These are phyloP conservation scores for Fusarium sp. DNA, from an alignment of 2,329 filamentous ascomycete species.

Conservation along the genomic window DNA sequence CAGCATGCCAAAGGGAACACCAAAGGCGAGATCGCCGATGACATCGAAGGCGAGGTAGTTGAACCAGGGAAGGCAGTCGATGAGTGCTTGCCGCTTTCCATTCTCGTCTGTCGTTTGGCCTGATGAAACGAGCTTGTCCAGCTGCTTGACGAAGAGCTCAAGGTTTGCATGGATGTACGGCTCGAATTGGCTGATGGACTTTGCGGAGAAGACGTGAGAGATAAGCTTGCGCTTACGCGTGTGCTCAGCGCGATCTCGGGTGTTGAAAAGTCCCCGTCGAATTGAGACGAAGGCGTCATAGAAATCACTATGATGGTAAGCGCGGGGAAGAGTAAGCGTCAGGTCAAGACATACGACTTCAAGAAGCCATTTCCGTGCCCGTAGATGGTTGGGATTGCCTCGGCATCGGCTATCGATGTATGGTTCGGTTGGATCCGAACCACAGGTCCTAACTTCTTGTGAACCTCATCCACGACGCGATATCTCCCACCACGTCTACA, in stretches of 20 bases:
- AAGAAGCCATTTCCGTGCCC: constrained; percentile 84
- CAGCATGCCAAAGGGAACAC: constrained; percentile 76
- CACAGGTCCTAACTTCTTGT: constrained; percentile 83
- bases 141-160: constrained; percentile 79
- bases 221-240: constrained; percentile 91
- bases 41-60: constrained; percentile 70
- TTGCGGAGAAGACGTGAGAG: constrained; percentile 87
- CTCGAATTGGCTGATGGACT: constrained; percentile 87
- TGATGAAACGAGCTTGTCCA: constrained; percentile 73
- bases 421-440: constrained; percentile 89
- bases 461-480: constrained; percentile 76
- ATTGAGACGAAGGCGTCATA: constrained; percentile 95
- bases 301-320: constrained; percentile 73
- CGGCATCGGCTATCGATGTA: constrained; percentile 83
- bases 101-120: constrained; percentile 67
- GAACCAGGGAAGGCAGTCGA: constrained; percentile 85
- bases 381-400: constrained; percentile 83
- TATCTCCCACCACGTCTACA: constrained; percentile 77
- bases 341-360: constrained; percentile 69
- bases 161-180: constrained; percentile 89
- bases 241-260: constrained; percentile 84
- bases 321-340: rapidly evolving
- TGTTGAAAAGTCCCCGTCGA: constrained; percentile 89
- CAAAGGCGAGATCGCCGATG: constrained; percentile 66
- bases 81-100: constrained; percentile 72